Evolutionary conservation across 208 protist species (phyloP).

Genomic region (Blechomonas ayalai): DNA sequence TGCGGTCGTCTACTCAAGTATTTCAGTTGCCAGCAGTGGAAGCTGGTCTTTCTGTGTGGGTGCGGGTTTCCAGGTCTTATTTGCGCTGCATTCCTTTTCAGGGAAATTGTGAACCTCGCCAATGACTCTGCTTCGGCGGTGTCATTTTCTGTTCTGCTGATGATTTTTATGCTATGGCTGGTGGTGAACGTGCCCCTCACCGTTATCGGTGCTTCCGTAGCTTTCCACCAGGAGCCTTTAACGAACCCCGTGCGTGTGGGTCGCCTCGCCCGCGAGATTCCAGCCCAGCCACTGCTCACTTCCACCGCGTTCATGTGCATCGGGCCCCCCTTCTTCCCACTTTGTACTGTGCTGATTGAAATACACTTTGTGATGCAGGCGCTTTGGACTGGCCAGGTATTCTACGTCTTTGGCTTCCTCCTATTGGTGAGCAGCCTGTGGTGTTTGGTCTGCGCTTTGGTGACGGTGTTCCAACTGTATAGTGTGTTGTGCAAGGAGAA

Average conservation of each 20-base stretch:
- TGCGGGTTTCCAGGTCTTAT: constrained; percentile 53
- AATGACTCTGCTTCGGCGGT: constrained; percentile 56
- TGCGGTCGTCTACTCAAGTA: constrained; percentile 90
- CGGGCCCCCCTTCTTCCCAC: constrained; percentile 90
- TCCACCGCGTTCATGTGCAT: constrained; percentile 31
- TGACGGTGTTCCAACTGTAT: constrained; percentile 97
- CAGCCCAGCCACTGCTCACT: constrained; percentile 75
- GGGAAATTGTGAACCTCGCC: constrained; percentile 51
- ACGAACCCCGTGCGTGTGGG: constrained; percentile 90
- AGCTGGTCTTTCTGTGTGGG: constrained; percentile 79
- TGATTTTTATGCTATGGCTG: constrained; percentile 79
- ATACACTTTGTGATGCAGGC: constrained; percentile 97
- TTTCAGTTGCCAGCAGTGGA: constrained; percentile 88
- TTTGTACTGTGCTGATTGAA: constrained; percentile 97
- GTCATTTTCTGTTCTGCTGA: constrained; percentile 45
- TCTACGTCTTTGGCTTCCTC: constrained; percentile 98
- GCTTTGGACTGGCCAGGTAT: constrained; percentile 92
- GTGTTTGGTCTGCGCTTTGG: constrained; percentile 91
- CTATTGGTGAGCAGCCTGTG: constrained; percentile 95
- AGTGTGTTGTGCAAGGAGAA: constrained; percentile 97
- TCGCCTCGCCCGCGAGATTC: constrained; percentile 95
- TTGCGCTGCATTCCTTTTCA: constrained; percentile 52
- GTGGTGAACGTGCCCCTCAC: constrained; percentile 94
- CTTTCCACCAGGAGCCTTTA: constrained; percentile 80
- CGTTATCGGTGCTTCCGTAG: constrained; percentile 93